Evolutionary conservation across 306 rosid genomes (phyloP).

Genomic region (Pueraria montana): DNA sequence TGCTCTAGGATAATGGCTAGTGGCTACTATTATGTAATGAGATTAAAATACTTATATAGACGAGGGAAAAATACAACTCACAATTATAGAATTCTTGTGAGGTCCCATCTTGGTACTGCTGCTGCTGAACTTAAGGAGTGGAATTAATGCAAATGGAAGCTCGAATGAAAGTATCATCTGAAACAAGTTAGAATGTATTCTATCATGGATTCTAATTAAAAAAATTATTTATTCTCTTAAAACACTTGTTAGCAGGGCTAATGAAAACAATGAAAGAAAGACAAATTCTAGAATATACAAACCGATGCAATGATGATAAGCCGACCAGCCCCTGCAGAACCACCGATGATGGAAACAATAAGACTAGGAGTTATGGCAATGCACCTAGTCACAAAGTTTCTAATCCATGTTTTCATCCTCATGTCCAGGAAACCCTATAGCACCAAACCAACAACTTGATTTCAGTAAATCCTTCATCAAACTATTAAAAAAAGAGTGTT

Average conservation of each 20-base stretch:
- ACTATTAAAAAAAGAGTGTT: not conserved
- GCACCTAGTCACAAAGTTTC: slow-evolving; percentile 79
- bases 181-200: not conserved
- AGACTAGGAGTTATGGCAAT: slow-evolving; percentile 94
- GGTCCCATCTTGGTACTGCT: slow-evolving; percentile 90
- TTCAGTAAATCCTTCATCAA: slow-evolving; percentile 32
- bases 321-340: slow-evolving; percentile 58
- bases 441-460: slow-evolving; percentile 28
- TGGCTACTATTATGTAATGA: not conserved
- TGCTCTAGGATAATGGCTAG: not conserved
- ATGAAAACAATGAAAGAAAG: not conserved
- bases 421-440: slow-evolving; percentile 87
- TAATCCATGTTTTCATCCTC: slow-evolving; percentile 77
- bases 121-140: slow-evolving; percentile 91
- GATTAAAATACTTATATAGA: not conserved
- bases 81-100: slow-evolving; percentile 72
- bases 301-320: slow-evolving; percentile 81
- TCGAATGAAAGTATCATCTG: slow-evolving; percentile 97
- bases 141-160: slow-evolving; percentile 89
- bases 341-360: slow-evolving; percentile 76
- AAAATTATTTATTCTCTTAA: not conserved
- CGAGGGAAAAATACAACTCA: slow-evolving; percentile 34
- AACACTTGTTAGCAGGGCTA: not conserved
- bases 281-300: slow-evolving; percentile 27
- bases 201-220: too few relatives aligned